Evolutionary conservation across 805 yeast genomes (phyloP).

Genomic region (Blastobotrys muscicola): DNA sequence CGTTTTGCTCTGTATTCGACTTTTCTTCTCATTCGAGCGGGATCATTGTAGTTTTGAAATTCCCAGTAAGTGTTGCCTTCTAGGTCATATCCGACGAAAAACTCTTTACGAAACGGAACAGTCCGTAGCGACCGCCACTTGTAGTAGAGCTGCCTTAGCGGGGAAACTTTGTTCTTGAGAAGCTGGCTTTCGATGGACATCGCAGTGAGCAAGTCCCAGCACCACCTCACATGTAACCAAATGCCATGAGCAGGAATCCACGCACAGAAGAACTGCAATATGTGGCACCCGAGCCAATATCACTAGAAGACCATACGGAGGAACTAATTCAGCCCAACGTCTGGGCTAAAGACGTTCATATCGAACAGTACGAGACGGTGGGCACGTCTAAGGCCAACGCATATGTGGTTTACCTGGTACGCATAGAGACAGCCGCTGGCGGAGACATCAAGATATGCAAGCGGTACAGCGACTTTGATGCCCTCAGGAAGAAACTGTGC

Average conservation of each 20-base stretch:
- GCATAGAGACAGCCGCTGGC: conserved; percentile 31
- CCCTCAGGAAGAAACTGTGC: conserved; percentile 34
- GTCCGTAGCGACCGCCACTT: conserved; percentile 51
- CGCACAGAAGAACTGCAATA: conserved; percentile 1
- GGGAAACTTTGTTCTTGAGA: conserved; percentile 39
- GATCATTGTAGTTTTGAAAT: conserved; percentile 43
- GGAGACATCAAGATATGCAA: conserved; percentile 38
- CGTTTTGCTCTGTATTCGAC: conserved; percentile 45
- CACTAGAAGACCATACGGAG: conserved; percentile 2
- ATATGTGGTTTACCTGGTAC: conserved; percentile 37
- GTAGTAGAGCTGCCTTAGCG: conserved; percentile 41
- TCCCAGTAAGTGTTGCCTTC: conserved; percentile 86
- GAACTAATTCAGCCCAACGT: conserved; percentile 2
- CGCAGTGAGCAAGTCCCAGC: too few species aligned
- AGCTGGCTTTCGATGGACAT: conserved; percentile 17
- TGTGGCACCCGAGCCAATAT: conserved; percentile 17
- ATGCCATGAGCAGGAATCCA: too few species aligned
- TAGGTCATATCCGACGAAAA: conserved; percentile 66
- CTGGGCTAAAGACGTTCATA: conserved; percentile 34
- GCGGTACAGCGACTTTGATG: conserved; percentile 57
- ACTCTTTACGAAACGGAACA: conserved; percentile 60
- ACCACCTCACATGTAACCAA: too few species aligned
- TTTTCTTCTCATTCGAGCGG: conserved; percentile 50
- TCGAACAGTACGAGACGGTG: conserved; percentile 33
- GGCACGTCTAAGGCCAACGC: conserved; percentile 29